Evolutionary conservation across 495 filamentous ascomycete genomes (phyloP).

Genomic region (Tricharina praecox): DNA sequence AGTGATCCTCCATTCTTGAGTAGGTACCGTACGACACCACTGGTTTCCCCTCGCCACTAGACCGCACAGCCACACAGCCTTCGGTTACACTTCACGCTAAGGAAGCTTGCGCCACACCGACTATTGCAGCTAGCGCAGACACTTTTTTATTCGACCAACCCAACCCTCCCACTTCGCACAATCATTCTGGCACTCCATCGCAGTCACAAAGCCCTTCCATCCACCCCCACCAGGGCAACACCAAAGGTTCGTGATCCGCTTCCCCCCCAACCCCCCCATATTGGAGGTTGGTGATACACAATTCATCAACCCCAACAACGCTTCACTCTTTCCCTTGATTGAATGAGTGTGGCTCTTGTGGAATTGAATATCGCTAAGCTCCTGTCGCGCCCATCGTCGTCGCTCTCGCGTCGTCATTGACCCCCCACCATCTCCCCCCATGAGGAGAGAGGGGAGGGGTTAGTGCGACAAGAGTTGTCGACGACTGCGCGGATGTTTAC

Average conservation of each 20-base stretch:
- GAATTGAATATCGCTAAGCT: conserved; percentile 11
- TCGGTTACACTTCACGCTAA: too few species aligned
- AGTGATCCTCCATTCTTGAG: too few species aligned
- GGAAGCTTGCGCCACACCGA: too few species aligned
- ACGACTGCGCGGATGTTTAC: neutral
- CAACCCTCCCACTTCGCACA: too few species aligned
- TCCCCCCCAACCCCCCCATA: too few species aligned
- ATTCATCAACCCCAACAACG: neutral
- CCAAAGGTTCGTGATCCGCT: neutral
- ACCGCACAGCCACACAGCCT: too few species aligned
- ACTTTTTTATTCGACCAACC: too few species aligned
- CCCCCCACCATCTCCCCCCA: conserved; percentile 6
- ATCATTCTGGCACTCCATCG: too few species aligned
- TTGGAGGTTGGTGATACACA: neutral
- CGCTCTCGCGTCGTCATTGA: neutral
- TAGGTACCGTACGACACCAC: too few species aligned
- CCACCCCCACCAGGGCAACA: neutral
- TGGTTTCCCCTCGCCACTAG: too few species aligned
- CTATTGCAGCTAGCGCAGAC: too few species aligned
- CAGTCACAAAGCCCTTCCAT: neutral
- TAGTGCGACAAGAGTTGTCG: neutral
- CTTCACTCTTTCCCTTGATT: neutral
- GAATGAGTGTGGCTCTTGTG: conserved; percentile 2
- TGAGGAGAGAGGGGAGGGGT: conserved; percentile 7
- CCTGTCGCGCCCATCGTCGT: conserved; percentile 10